Conservation (phyloP, 768 basidiomycete genomes). For the Hortiboletus flavorubellus region DNA sequence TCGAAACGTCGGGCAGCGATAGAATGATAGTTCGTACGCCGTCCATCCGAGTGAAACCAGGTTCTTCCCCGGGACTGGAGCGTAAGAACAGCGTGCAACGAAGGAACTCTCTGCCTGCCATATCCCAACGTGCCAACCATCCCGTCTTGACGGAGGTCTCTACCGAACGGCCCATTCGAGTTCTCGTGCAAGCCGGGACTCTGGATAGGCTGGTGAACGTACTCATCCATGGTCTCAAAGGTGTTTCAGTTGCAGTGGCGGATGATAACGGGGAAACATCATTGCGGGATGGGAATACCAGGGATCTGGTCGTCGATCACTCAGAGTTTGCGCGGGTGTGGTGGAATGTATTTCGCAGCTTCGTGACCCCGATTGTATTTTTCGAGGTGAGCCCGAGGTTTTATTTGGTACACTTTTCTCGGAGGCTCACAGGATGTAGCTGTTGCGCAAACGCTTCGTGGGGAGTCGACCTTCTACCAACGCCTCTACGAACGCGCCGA, state of each 20-base stretch:
- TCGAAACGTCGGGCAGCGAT: conserved; percentile 37
- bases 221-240: conserved; percentile 72
- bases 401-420: not conserved
- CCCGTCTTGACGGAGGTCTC: conserved; percentile 60
- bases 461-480: conserved; percentile 43
- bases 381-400: conserved; percentile 63
- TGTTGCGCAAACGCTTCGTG: conserved; percentile 72
- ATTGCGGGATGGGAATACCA: conserved; percentile 66
- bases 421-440: conserved; percentile 37
- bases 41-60: conserved; percentile 76
- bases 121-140: conserved; percentile 59
- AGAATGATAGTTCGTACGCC: conserved; percentile 56
- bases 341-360: conserved; percentile 83
- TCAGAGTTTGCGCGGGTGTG: conserved; percentile 71
- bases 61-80: conserved; percentile 63
- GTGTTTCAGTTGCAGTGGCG: conserved; percentile 74
- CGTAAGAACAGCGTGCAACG: conserved; percentile 75
- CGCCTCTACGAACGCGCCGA: conserved; percentile 40
- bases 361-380: conserved; percentile 75
- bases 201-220: conserved; percentile 71
- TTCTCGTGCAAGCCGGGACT: conserved; percentile 76
- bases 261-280: conserved; percentile 89
- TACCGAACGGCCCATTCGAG: conserved; percentile 69
- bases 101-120: conserved; percentile 74
- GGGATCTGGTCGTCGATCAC: conserved; percentile 70